Conservation (phyloP, 176 grass and related monocot genomes). For the Eremochloa ophiuroides region DNA sequence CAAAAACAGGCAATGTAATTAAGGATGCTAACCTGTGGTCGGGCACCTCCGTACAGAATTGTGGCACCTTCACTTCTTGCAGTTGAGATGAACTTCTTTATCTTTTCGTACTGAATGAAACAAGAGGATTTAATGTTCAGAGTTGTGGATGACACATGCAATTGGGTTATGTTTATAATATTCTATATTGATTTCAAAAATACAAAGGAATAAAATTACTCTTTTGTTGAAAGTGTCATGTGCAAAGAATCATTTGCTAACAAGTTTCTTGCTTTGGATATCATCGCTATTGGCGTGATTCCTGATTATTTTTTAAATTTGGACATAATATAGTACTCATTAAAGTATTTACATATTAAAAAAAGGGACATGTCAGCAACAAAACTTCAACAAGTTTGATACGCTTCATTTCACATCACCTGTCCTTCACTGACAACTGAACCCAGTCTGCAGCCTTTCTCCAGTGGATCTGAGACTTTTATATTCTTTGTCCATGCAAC, state of each 20-base stretch:
- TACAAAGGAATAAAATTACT: not conserved
- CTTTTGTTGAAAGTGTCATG: not conserved
- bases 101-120: conserved; percentile 78
- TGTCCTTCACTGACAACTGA: conserved; percentile 87
- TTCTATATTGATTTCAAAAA: not conserved
- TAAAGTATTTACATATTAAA: not conserved
- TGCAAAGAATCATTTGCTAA: not conserved
- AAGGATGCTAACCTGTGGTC: conserved; percentile 59
- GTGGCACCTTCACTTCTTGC: conserved; percentile 85
- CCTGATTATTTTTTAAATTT: not conserved
- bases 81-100: conserved; percentile 68
- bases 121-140: not conserved
- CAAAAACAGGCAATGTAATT: not conserved
- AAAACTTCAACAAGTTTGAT: not conserved
- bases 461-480: conserved; percentile 87
- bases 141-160: not conserved
- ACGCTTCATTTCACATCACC: conserved; percentile 40
- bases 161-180: not conserved
- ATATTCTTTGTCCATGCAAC: conserved; percentile 81
- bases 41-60: conserved; percentile 65
- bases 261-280: not conserved
- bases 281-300: not conserved
- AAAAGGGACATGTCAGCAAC: conserved; percentile 14
- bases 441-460: conserved; percentile 92
- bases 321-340: not conserved